These are phyloP conservation scores for Lojkania enalia DNA, from an alignment of 2,329 filamentous ascomycete species.

Conservation along the genomic window DNA sequence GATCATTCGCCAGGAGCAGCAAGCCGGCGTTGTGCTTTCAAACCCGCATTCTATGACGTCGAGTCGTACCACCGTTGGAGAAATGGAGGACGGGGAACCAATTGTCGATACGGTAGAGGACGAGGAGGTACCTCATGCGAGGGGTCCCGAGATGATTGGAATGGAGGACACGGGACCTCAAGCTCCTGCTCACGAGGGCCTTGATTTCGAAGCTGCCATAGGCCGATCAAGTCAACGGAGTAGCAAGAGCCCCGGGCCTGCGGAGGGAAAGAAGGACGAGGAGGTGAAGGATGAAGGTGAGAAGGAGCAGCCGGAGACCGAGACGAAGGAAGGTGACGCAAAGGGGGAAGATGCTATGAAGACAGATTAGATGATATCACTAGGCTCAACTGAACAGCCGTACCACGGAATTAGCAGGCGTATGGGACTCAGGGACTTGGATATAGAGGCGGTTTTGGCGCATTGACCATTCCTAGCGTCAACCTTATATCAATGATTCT, in stretches of 20 bases:
- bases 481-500: too few species aligned
- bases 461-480: too few species aligned
- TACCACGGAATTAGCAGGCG: too few species aligned
- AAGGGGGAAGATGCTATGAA: conserved; percentile 30
- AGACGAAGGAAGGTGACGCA: conserved; percentile 19
- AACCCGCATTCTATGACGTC: conserved; percentile 39
- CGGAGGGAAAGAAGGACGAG: neutral
- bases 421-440: too few species aligned
- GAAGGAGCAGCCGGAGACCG: conserved; percentile 24
- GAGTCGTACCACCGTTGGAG: conserved; percentile 30
- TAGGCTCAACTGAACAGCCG: too few species aligned
- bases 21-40: conserved; percentile 73
- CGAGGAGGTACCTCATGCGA: conserved; percentile 69
- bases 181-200: conserved; percentile 57
- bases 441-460: too few species aligned
- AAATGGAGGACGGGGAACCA: conserved; percentile 35
- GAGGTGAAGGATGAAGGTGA: conserved; percentile 24
- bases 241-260: conserved; percentile 32
- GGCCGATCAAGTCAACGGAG: conserved; percentile 38
- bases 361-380: too few species aligned
- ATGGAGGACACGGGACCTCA: conserved; percentile 83
- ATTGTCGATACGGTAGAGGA: conserved; percentile 43
- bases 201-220: conserved; percentile 43
- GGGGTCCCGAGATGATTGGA: conserved; percentile 83
- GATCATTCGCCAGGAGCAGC: conserved; percentile 82